These are phyloP conservation scores for Populus hybrid DNA, from an alignment of 441 rosid genomes.

Conservation along the genomic window DNA sequence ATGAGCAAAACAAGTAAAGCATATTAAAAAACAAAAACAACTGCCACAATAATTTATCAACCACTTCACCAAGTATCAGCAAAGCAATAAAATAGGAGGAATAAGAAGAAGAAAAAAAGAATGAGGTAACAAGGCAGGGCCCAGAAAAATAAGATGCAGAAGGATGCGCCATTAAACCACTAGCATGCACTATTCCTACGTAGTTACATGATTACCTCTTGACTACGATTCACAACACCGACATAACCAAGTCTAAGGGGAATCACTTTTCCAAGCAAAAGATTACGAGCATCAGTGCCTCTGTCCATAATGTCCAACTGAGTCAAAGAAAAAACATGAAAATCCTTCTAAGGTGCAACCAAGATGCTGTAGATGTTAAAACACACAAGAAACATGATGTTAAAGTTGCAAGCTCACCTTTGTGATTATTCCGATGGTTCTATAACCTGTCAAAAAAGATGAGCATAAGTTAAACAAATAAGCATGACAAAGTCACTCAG, in stretches of 20 bases:
- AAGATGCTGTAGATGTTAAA: slow-evolving; percentile 5
- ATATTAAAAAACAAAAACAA: neutral
- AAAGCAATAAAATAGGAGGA: neutral
- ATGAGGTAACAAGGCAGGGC: neutral
- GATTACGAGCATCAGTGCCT: slow-evolving; percentile 89
- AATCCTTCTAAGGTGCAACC: slow-evolving; percentile 18
- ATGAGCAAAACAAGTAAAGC: neutral
- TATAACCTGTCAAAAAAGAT: slow-evolving; percentile 46
- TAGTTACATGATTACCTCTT: slow-evolving; percentile 57
- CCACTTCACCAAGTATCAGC: slow-evolving; percentile 1
- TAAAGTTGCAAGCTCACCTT: slow-evolving; percentile 47
- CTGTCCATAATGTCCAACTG: slow-evolving; percentile 96
- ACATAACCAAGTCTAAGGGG: slow-evolving; percentile 85
- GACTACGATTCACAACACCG: slow-evolving; percentile 89
- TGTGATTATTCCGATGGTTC: slow-evolving; percentile 85
- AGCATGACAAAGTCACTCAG: neutral
- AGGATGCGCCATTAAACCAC: neutral
- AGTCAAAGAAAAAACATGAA: slow-evolving; percentile 21
- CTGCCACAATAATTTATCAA: neutral
- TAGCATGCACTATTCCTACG: neutral
- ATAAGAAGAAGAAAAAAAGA: neutral
- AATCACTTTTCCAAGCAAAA: slow-evolving; percentile 79
- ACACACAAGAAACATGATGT: slow-evolving; percentile 13
- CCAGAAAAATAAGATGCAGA: neutral
- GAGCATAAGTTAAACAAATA: neutral